phyloP scores from a whole-genome alignment of 805 yeast species.

The Candida jianshihensis region DNA sequence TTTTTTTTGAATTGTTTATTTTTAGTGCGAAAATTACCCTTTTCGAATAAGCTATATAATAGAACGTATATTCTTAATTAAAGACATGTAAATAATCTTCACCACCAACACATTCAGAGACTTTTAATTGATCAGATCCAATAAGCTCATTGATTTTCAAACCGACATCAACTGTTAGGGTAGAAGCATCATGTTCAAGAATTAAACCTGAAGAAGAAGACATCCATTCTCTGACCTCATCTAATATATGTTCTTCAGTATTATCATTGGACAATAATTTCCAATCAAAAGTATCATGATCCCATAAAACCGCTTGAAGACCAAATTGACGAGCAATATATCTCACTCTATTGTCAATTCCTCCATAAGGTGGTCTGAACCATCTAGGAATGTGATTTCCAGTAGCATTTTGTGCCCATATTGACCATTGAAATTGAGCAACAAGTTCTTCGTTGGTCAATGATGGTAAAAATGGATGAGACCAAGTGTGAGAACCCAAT shows the following conservation, averaged over 20 bases:
- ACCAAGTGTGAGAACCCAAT: conserved; percentile 88
- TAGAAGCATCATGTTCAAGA: conserved; percentile 78
- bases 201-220: conserved; percentile 49
- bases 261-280: conserved; percentile 48
- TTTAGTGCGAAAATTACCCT: too few relatives aligned
- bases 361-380: conserved; percentile 97
- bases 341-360: conserved; percentile 81
- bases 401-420: conserved; percentile 98
- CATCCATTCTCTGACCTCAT: conserved; percentile 52
- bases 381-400: conserved; percentile 81
- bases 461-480: conserved; percentile 77
- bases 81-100: conserved; percentile 43
- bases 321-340: conserved; percentile 78
- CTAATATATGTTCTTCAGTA: conserved; percentile 44
- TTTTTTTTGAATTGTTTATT: background rate
- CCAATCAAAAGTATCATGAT: conserved; percentile 90
- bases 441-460: conserved; percentile 73
- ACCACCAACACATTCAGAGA: conserved; percentile 72
- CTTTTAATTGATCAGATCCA: conserved; percentile 61
- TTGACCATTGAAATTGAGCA: conserved; percentile 90
- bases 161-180: conserved; percentile 62
- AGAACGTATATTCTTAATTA: background rate
- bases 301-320: conserved; percentile 86
- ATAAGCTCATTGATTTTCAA: conserved; percentile 49
- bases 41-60: too few relatives aligned